Evolutionary conservation across 2,329 filamentous ascomycete genomes (phyloP).

Genomic region (Pseudogymnoascus sp.): DNA sequence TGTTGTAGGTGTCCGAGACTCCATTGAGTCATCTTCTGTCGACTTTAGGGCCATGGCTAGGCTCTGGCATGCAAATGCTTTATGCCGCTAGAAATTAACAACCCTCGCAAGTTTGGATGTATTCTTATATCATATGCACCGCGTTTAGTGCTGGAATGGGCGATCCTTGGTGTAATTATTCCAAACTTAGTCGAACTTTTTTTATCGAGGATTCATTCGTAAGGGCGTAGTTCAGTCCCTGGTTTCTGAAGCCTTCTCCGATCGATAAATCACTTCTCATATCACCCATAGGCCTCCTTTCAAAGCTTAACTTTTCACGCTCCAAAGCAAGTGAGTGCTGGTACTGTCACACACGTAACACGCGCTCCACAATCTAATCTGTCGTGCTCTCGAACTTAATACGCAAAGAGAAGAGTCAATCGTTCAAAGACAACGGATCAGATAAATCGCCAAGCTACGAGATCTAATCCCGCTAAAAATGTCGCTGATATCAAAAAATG

Average conservation of each 20-base stretch:
- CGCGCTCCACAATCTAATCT: neutral
- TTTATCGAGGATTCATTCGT: neutral
- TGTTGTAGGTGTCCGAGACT: conserved; percentile 9
- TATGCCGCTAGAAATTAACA: neutral
- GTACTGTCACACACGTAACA: neutral
- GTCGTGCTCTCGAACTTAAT: neutral
- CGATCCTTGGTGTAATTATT: neutral
- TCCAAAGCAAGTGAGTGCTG: neutral
- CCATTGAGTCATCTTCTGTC: neutral
- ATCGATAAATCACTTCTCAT: neutral
- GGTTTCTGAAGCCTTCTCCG: neutral
- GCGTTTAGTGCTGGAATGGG: neutral
- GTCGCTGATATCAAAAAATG: conserved; percentile 3
- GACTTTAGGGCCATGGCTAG: conserved; percentile 2
- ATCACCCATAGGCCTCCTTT: neutral
- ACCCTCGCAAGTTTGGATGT: neutral
- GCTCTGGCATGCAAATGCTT: neutral
- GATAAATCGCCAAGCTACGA: neutral
- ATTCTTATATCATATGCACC: neutral
- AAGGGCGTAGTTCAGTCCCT: neutral
- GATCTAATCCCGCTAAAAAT: neutral
- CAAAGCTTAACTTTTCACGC: neutral
- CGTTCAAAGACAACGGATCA: neutral
- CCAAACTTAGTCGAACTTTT: neutral
- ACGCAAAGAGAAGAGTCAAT: neutral